Conservation (phyloP, 441 rosid genomes). For the Populus tomentosa region DNA sequence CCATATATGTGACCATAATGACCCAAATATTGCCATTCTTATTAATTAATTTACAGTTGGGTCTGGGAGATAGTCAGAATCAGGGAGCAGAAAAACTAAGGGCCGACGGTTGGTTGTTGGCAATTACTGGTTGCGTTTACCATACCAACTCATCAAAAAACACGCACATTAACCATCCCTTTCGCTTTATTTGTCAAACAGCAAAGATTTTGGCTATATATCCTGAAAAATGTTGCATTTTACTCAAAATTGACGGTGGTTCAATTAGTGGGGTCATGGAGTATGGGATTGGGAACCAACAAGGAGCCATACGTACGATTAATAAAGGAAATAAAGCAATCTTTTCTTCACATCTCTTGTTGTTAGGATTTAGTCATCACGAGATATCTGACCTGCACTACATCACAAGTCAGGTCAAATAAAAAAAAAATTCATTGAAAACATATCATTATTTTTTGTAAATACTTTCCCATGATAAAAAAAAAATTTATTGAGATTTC, state of each 20-base stretch:
- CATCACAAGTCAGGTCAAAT: too few species aligned
- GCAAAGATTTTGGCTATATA: neutral
- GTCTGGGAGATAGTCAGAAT: slow-evolving; percentile 13
- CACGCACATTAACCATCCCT: neutral
- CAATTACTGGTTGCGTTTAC: slow-evolving; percentile 3
- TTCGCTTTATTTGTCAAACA: neutral
- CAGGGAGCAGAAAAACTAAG: slow-evolving; percentile 36
- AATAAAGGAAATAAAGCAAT: too few species aligned
- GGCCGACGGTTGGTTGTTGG: slow-evolving; percentile 25
- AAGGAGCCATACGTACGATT: neutral
- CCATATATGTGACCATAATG: too few species aligned
- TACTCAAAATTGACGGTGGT: neutral
- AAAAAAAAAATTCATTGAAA: too few species aligned
- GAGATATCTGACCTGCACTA: too few species aligned
- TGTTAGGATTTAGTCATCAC: too few species aligned
- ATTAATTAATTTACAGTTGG: neutral
- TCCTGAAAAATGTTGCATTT: neutral
- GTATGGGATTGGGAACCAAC: neutral
- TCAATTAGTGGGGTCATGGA: neutral
- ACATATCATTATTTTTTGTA: fast-evolving
- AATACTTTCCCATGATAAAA: too few species aligned
- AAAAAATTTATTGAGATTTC: too few species aligned
- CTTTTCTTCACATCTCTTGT: too few species aligned
- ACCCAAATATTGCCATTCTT: neutral
- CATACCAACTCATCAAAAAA: neutral